A percentile compares a stretch with the other conserved stretches of the same genome.
Evolutionary conservation across 768 basidiomycete species (phyloP).

Genomic region (Pholiota molesta): DNA sequence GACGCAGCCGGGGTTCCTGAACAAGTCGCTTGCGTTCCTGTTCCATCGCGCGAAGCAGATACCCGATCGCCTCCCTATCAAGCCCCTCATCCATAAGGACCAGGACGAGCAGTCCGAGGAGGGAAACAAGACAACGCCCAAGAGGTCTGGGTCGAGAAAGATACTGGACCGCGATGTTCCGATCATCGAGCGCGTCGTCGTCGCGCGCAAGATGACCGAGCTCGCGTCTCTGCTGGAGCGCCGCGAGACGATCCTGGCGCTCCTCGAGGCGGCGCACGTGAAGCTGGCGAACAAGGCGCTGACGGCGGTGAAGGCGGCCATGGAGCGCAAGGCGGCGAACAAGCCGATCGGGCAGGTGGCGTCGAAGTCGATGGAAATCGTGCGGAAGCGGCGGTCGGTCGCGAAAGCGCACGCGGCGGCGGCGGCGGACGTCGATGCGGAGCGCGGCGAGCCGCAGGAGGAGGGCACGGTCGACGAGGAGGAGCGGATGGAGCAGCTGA

Average conservation of each 20-base stretch:
- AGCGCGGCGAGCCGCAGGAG: slow-evolving; percentile 36
- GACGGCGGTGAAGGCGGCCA: slow-evolving; percentile 52
- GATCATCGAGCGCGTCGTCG: slow-evolving; percentile 70
- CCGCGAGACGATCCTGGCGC: slow-evolving; percentile 68
- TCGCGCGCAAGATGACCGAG: slow-evolving; percentile 82
- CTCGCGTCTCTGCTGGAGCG: slow-evolving; percentile 73
- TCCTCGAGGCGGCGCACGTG: slow-evolving; percentile 81
- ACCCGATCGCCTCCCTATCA: slow-evolving; percentile 39
- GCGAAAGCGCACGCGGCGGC: slow-evolving; percentile 17
- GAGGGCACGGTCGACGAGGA: slow-evolving; percentile 40
- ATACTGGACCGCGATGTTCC: slow-evolving; percentile 36
- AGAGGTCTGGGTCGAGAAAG: slow-evolving; percentile 14
- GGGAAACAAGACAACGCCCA: slow-evolving; percentile 13
- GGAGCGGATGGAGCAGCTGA: slow-evolving; percentile 50
- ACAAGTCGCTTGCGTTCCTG: slow-evolving; percentile 60
- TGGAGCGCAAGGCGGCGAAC: slow-evolving; percentile 41
- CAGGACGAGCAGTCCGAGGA: slow-evolving; percentile 23
- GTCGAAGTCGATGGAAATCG: slow-evolving; percentile 37
- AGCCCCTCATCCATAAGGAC: slow-evolving; percentile 27
- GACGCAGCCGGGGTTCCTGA: slow-evolving; percentile 66
- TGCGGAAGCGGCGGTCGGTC: slow-evolving; percentile 33
- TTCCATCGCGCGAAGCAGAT: slow-evolving; percentile 62
- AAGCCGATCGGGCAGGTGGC: slow-evolving; percentile 36
- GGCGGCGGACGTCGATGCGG: slow-evolving; percentile 31
- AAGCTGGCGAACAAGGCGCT: slow-evolving; percentile 66